phyloP scores from a whole-genome alignment of 805 yeast genomes.

The Isabelozyma heimii region DNA sequence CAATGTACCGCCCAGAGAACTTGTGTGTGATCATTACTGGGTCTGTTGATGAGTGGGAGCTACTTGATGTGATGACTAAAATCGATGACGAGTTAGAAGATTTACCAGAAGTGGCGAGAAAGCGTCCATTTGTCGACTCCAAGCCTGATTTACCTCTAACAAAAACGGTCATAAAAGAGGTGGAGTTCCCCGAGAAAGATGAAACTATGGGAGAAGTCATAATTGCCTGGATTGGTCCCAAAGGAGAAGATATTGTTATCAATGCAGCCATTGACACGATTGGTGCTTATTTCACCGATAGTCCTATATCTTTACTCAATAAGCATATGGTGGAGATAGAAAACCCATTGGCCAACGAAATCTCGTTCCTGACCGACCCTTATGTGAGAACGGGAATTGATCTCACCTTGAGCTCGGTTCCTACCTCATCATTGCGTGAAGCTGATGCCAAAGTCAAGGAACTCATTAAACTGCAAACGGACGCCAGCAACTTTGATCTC shows the following conservation, averaged over 20 bases:
- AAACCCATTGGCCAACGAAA: slow-evolving; percentile 74
- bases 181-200: slow-evolving; percentile 86
- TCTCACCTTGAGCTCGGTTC: slow-evolving; percentile 67
- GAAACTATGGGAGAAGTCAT: slow-evolving; percentile 77
- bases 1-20: slow-evolving; percentile 78
- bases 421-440: slow-evolving; percentile 57
- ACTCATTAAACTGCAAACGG: slow-evolving; percentile 52
- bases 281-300: slow-evolving; percentile 70
- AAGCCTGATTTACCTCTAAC: slow-evolving; percentile 41
- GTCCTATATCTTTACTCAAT: slow-evolving; percentile 73
- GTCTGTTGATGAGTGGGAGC: slow-evolving; percentile 70
- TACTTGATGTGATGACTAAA: slow-evolving; percentile 54
- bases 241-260: slow-evolving; percentile 45
- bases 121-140: slow-evolving; percentile 81
- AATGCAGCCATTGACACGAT: slow-evolving; percentile 72
- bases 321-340: slow-evolving; percentile 74
- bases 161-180: slow-evolving; percentile 41
- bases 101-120: slow-evolving; percentile 30
- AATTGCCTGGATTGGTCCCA: slow-evolving; percentile 83
- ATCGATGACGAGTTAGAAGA: slow-evolving; percentile 60
- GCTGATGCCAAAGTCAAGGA: slow-evolving; percentile 51
- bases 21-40: slow-evolving; percentile 84
- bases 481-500: slow-evolving; percentile 55
- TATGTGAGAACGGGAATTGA: slow-evolving; percentile 60
- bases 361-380: slow-evolving; percentile 72